Percentiles rank a stretch among this genome's conserved stretches.
These are phyloP conservation scores for Hyphopichia pseudoburtonii DNA, from an alignment of 1,139 yeast species.

Conservation along the genomic window DNA sequence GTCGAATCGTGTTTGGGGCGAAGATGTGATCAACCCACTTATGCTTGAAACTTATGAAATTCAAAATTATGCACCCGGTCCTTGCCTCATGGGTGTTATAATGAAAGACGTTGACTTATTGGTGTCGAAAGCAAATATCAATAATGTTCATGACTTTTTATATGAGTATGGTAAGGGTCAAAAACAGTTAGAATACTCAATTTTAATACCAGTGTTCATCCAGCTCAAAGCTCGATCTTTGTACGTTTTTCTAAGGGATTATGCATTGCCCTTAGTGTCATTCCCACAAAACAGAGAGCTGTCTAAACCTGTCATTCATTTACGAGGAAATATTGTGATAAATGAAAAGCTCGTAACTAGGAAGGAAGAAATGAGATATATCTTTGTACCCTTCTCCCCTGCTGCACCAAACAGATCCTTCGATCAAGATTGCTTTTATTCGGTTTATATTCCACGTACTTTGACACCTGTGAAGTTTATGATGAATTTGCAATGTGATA, in stretches of 20 bases:
- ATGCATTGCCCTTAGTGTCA: constrained; percentile 42
- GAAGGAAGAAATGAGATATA: constrained; percentile 43
- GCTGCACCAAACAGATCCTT: constrained; percentile 24
- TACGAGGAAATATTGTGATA: constrained; percentile 41
- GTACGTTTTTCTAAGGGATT: constrained; percentile 37
- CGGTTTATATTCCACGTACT: constrained; percentile 42
- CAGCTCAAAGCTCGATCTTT: constrained; percentile 32
- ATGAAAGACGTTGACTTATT: constrained; percentile 32
- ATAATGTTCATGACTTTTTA: constrained; percentile 38
- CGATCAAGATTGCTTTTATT: constrained; percentile 37
- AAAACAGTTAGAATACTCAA: constrained; percentile 41
- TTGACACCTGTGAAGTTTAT: constrained; percentile 46
- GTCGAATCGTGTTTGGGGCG: constrained; percentile 34
- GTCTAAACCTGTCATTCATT: constrained; percentile 22
- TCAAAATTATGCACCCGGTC: constrained; percentile 35
- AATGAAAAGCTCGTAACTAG: constrained; percentile 39
- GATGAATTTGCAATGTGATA: constrained; percentile 33
- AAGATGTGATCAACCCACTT: constrained; percentile 29
- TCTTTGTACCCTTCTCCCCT: constrained; percentile 48
- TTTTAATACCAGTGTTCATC: constrained; percentile 36
- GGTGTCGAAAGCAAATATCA: constrained; percentile 28
- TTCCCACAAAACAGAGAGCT: constrained; percentile 33
- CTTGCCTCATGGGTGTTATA: constrained; percentile 32
- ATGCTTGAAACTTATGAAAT: constrained; percentile 37
- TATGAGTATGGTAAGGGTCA: constrained; percentile 40